Percentiles rank a stretch among this genome's conserved stretches.
These are phyloP conservation scores for Penicillium goetzii DNA, from an alignment of 495 filamentous ascomycete species.

Conservation along the genomic window DNA sequence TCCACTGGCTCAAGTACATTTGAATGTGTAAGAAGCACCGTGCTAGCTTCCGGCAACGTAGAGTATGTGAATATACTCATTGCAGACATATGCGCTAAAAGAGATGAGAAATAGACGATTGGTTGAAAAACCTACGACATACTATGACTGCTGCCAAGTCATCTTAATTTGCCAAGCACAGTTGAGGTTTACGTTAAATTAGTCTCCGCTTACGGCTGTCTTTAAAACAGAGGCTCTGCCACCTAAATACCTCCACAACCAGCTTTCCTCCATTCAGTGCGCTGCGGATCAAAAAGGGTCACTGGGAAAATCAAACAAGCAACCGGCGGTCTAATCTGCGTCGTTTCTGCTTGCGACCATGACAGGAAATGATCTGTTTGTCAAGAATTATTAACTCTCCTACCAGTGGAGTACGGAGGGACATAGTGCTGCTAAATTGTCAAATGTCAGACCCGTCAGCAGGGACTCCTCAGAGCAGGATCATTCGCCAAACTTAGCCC, in stretches of 20 bases:
- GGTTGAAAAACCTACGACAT: not conserved
- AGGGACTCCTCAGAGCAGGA: not conserved
- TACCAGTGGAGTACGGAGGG: not conserved
- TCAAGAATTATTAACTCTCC: not conserved
- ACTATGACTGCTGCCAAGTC: not conserved
- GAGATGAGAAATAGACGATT: slow-evolving; percentile 6
- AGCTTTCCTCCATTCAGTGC: not conserved
- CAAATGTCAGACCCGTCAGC: not conserved
- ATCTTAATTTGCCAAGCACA: not conserved
- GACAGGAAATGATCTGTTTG: not conserved
- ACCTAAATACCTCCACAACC: not conserved
- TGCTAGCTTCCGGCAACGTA: not conserved
- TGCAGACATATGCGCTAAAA: slow-evolving; percentile 35
- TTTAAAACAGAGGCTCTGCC: not conserved
- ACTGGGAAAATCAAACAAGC: not conserved
- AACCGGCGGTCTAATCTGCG: not conserved
- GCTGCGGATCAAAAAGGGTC: not conserved
- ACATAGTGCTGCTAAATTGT: not conserved
- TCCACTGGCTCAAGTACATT: not conserved
- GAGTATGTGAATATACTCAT: slow-evolving; percentile 9
- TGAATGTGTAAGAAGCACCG: not conserved
- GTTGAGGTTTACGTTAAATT: not conserved
- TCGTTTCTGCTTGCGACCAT: not conserved
- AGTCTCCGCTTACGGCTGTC: not conserved
- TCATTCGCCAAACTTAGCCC: not conserved